Base-by-base conservation (phyloP, 2,329 filamentous ascomycete genomes). In the Xenoacremonium recifei region DNA sequence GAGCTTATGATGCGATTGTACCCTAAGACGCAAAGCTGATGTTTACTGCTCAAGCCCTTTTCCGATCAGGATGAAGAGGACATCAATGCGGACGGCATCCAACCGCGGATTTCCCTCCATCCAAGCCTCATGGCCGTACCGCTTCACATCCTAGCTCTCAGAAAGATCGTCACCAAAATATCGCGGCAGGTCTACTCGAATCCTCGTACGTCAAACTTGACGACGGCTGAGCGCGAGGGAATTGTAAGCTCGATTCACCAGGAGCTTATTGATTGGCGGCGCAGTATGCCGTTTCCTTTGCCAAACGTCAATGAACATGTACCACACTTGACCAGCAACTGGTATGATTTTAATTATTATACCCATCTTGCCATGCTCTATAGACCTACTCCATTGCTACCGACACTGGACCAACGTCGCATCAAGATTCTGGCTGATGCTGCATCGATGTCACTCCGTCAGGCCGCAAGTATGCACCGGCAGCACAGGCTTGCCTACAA, bases 261-360 rank as follows among this genome's bases (percentile, higher is more conserved):
- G 34, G 63, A 69, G 20, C 63, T 74, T 6, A 52, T 73, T 6
- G 59, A 66, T 5, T 73, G 71, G 71, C 65, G 71, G 2, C 67
- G 63, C 16, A 62, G 51, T 41, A 71, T 70, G 67, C 69, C 68
- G 1, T 72, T 71, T 37, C 69, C 69, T 1, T 51, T 72, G 1
- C 67, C 68, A 0, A 63, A 69, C 19, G 44, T 62, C 17, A 54
- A 64, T 48, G 58, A 56, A 5, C 57, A 58, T 7, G 69, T 74
- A 1, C 70, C 70, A 2, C 71, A 73, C 41, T 54, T 72, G 3
- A 66, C 54, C 30, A 69, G 61, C 6, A 64, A 54, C 41, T 74
- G 70, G 71, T 73, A 68, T 48, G 70, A 73, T 39, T 64, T 72
- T 33, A 74, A 74, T 50, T 73, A 70, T 49, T 72, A 73, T 47